Evolutionary conservation across 352 stramenopile genomes (phyloP).

Genomic region (Hyphochytrium catenoides): DNA sequence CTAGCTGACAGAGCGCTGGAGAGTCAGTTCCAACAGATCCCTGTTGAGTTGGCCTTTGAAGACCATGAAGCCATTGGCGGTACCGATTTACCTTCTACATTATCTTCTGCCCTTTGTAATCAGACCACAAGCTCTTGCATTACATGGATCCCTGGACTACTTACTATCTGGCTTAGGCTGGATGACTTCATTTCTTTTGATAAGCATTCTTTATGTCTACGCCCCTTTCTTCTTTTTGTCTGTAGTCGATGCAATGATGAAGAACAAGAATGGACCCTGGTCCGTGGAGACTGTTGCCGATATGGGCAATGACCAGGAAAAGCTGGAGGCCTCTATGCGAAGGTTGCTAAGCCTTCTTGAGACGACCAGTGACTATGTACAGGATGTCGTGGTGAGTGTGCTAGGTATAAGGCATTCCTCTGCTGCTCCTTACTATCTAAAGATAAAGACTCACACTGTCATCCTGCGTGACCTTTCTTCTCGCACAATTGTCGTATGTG

Average conservation of each 20-base stretch:
- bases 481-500: too few relatives aligned
- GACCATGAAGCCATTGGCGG: constrained; percentile 78
- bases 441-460: too few relatives aligned
- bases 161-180: too few relatives aligned
- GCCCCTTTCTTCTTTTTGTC: constrained; percentile 2
- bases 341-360: constrained; percentile 75
- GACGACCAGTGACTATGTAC: constrained; percentile 57
- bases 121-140: too few relatives aligned
- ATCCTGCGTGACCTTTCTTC: too few relatives aligned
- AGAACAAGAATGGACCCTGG: constrained; percentile 23
- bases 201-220: constrained; percentile 1
- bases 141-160: too few relatives aligned
- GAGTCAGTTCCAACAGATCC: constrained; percentile 80
- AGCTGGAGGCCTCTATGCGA: constrained; percentile 49
- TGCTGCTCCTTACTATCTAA: too few relatives aligned
- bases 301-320: constrained; percentile 40
- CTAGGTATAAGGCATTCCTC: too few relatives aligned
- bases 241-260: constrained; percentile 38
- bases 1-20: constrained; percentile 68
- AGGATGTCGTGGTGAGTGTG: constrained; percentile 72
- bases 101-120: too few relatives aligned
- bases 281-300: constrained; percentile 15
- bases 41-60: constrained; percentile 62
- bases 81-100: too few relatives aligned
- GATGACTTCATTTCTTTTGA: too few relatives aligned